These are phyloP conservation scores for Fusarium concolor DNA, from an alignment of 2,329 filamentous ascomycete genomes.

Conservation along the genomic window DNA sequence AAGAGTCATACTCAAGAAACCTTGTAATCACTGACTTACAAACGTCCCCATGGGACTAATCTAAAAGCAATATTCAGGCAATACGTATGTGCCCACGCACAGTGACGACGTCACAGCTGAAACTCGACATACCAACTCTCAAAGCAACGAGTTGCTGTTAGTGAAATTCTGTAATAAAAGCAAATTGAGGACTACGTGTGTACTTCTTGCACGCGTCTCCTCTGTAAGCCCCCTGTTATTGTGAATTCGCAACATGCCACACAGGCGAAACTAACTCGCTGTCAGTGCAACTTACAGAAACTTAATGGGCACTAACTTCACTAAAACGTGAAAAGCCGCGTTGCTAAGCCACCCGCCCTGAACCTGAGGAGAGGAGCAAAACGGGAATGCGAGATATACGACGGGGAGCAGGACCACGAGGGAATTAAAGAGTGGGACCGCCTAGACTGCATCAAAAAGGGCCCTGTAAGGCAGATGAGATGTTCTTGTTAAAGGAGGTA, in stretches of 20 bases:
- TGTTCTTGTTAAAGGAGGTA: neutral
- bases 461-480: slow-evolving; percentile 14
- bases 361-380: slow-evolving; percentile 17
- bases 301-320: neutral
- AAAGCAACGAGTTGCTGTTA: slow-evolving; percentile 1
- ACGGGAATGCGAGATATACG: slow-evolving; percentile 46
- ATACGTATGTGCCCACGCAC: slow-evolving; percentile 43
- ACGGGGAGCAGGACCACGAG: slow-evolving; percentile 25
- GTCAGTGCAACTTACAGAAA: slow-evolving; percentile 6
- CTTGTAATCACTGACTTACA: slow-evolving; percentile 30
- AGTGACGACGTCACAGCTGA: slow-evolving; percentile 35
- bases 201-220: slow-evolving; percentile 29
- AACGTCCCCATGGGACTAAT: slow-evolving; percentile 20
- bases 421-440: slow-evolving; percentile 20
- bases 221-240: slow-evolving; percentile 20
- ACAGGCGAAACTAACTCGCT: neutral
- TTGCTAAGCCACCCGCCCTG: slow-evolving; percentile 35
- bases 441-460: slow-evolving; percentile 10
- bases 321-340: slow-evolving; percentile 10
- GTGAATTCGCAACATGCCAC: slow-evolving; percentile 24
- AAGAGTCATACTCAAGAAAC: slow-evolving; percentile 36
- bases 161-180: slow-evolving; percentile 2
- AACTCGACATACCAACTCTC: neutral
- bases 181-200: slow-evolving; percentile 5
- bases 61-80: slow-evolving; percentile 11